Percentiles rank a stretch among this genome's conserved stretches.
phyloP scores from a whole-genome alignment of 164 flowering plant species.

The Vitis labrusca region DNA sequence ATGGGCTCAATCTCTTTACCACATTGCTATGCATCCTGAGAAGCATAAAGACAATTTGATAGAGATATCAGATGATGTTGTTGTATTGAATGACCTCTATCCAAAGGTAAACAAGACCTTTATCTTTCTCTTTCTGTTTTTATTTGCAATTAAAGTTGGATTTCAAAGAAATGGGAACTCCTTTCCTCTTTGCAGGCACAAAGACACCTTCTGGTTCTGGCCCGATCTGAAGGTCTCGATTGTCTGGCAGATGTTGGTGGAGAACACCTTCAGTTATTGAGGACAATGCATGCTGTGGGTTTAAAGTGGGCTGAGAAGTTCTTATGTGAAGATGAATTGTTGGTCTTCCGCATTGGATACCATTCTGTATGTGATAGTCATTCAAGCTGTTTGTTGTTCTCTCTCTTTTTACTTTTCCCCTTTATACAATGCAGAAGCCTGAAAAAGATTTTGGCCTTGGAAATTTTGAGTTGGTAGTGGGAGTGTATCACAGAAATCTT shows the following conservation, averaged over 20 bases:
- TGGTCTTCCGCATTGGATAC: conserved; percentile 85
- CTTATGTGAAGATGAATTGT: conserved; percentile 55
- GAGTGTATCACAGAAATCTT: not conserved
- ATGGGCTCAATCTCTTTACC: conserved; percentile 78
- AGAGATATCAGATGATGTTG: conserved; percentile 61
- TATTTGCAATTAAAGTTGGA: not conserved
- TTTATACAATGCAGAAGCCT: not conserved
- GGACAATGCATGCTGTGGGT: conserved; percentile 70
- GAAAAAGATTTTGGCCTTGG: not conserved
- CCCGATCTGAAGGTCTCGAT: conserved; percentile 73
- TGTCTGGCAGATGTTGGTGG: conserved; percentile 57
- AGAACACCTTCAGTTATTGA: conserved; percentile 64
- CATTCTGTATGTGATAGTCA: conserved; percentile 64
- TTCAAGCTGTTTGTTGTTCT: not conserved
- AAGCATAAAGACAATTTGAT: conserved; percentile 50
- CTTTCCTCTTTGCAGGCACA: conserved; percentile 51
- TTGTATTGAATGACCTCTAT: conserved; percentile 77
- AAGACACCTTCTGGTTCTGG: conserved; percentile 70
- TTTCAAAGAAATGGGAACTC: not conserved
- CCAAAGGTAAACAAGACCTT: conserved; percentile 56
- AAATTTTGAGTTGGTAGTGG: not conserved
- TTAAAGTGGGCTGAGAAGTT: conserved; percentile 67
- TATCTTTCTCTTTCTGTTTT: not conserved
- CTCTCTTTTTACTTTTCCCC: not conserved
- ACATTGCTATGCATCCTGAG: conserved; percentile 77